Evolutionary conservation across 2,329 filamentous ascomycete species (phyloP), one percentile per base, ranked within the genome.

Genomic region (Alternaria longipes): DNA sequence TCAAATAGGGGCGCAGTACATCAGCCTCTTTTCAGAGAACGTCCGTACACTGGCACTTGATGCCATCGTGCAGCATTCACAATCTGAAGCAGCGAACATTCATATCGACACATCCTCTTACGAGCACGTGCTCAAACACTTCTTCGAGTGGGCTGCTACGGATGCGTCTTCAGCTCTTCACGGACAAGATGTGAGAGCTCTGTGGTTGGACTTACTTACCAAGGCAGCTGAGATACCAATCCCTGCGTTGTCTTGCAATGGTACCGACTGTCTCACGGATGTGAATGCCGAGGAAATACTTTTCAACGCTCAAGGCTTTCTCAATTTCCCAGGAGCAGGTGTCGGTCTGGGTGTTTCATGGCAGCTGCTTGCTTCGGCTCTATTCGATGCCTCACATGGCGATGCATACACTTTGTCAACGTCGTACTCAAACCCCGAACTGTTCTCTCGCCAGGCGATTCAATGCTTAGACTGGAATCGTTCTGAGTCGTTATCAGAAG

Each of bases 11-110:
- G 73, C 75, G 8, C 75, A 78, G 40, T 84, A 84, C 62, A 81
- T 82, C 1, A 71, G 79, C 59, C 72, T 83, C 2, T 84, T 78
- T 65, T 82, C 83, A 4, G 64, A 81, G 11, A 79, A 78, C 30
- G 73, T 83, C 54, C 68, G 82, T 7, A 71, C 78, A 3, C 75
- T 84, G 63, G 78, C 74, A 0, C 74, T 84, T n/a, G 82, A 84
- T 70, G 82, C 81, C 22, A 77, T 79, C 32, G 57, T 82, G 32
- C 81, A 83, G 65, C 81, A 81, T 64, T 77, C 76, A 2, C 75
- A 78, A 49, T 62, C 71, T 28, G 76, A 80, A 60, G 60, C 75
- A 3, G 67, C 74, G 6, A 77, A 78, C 34, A 52, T 81, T 1
- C 66, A 77, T 3, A 75, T 74, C 32, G 80, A 81, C 67, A 59